Base-by-base conservation (phyloP, 305 asterid species). In the Solanum hybrid region DNA sequence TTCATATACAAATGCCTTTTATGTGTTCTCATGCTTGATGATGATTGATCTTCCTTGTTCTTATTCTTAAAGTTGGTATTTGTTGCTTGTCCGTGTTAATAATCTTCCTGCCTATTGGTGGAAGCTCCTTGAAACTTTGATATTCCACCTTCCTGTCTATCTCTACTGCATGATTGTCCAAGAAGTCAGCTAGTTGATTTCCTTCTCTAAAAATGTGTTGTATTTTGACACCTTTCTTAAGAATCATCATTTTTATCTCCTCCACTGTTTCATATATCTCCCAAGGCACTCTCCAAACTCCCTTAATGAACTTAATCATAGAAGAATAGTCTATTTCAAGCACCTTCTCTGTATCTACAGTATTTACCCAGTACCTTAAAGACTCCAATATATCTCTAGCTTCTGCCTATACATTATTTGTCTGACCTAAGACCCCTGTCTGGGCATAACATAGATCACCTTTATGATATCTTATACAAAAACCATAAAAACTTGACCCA, bases 251-350 rank as follows among this genome's bases (percentile, higher is more conserved):
- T 56, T 56, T 56, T 56, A 17, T 56, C 71, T 60, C 10, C 24
- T 60, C 11, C 10, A 60, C 11, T 7, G 3, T 6, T 7, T 20
- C 24, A 20, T 5, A 22, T 20, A 60, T 20, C 26, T 60, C 71
- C 71, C 71, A 60, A 20, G 71, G 71, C 2, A 60, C 26, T 7
- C 26, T 60, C 26, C 26, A 3, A 7, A 60, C 26, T 20, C 26
- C 71, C 26, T 60, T 20, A 60, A 60, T 60, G 26, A 20, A 20
- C 1, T 60, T 60, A 60, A 60, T 7, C 11, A 60, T 20, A 7
- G 71, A 7, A 22, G 34, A 0, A 20, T 0, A 60, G 71, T 60
- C 0, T 56, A 1, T 60, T 7, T 60, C 24, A 6, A 56, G 22
- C 24, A 56, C 24, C 10, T 56, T 56, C 24, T 56, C 1, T 56